Evolutionary conservation across 2,329 filamentous ascomycete species (phyloP), one percentile per base, ranked within the genome.

Genomic region (Ophiostoma sp.): DNA sequence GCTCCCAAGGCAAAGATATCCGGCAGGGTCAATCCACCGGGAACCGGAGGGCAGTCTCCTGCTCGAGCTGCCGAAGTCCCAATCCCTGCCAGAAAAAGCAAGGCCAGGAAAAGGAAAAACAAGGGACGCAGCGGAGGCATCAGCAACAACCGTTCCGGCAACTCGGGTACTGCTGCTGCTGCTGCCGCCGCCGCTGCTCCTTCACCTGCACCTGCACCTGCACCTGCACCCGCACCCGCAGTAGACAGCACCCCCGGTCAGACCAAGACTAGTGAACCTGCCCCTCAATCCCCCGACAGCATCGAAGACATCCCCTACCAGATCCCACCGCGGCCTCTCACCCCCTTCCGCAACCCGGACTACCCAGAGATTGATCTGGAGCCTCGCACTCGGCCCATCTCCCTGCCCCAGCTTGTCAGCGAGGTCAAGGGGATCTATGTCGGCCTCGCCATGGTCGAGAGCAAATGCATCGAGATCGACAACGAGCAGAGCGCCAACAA

Each of bases 391-490:
- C 80, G 88, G 0, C 85, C 87, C 0, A 93, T 95, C 8, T 89
- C 89, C 0, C 89, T 92, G 72, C 89, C 93, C 0, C 90, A 96
- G 74, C 83, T 97, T 0, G 87, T 92, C 0, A 87, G 88, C 0
- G 93, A 97, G 75, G 90, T 96, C 0, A 93, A 93, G 71, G 89
- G 89, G 0, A 95, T 95, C 3, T 96, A 97, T 75, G 88, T 89
- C 0, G 93, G 91, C 0, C 79, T 97, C 0, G 89, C 93, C 0
- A 92, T 95, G 87, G 91, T 97, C 0, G 94, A 98, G 76, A 87
- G 86, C 33, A 93, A 95, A 74, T 94, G 93, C 75, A 94, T 96
- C 0, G 90, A 96, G 69, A 89, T 96, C 0, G 91, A 94, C 74
- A 88, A 86, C 10, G 83, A 86, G 0, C 85, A 88, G 64, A 69